Base-by-base conservation (phyloP, 768 basidiomycete genomes). In the Boletus bicolor region DNA sequence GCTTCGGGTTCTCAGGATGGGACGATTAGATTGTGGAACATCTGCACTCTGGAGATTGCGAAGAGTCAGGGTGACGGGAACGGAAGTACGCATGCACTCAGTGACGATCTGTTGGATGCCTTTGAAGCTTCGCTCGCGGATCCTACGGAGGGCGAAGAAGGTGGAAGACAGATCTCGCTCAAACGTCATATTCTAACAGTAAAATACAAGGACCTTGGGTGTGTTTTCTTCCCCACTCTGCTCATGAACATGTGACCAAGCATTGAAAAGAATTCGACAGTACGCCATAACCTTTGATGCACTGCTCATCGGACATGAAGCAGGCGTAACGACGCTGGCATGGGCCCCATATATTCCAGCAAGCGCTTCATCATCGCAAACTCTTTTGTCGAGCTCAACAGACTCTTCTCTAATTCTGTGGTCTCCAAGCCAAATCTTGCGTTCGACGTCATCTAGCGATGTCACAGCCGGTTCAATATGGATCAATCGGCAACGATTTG, bases 1-100 rank as follows among this genome's bases (percentile, higher is more conserved):
- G 95, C 97, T 1, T 95, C 94, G 24, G 97, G 93, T 1, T 95
- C 94, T 9, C 97, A 98, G 73, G 97, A 99, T 68, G 84, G 86
- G 8, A 95, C 91, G 30, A 91, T 98, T 51, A 86, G 97, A 39
- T 74, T 98, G 5, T 99, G 97, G 97, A 86, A 85, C 54, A 84
- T 99, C 58, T 83, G 87, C 43, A 66, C 75, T 17, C 69, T 83
- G 34, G 70, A 67, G 41, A 55, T 21, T 44, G 46, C 38, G 64
- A 65, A 53, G 38, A 43, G 35, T 46, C 61, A 52, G n/a, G 30
- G 54, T 21, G 42, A 37, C 15, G 43, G 53, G 49, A 57, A 66
- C 49, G 57, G 73, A 35, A 63, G 66, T 14, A 58, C 44, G 7
- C 61, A 57, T 26, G 61, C 70, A 4, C 69, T 82, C 21, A 82